Evolutionary conservation across 495 filamentous ascomycete genomes (phyloP), one percentile per base, ranked within the genome.

Genomic region (Glarea lozoyensis): DNA sequence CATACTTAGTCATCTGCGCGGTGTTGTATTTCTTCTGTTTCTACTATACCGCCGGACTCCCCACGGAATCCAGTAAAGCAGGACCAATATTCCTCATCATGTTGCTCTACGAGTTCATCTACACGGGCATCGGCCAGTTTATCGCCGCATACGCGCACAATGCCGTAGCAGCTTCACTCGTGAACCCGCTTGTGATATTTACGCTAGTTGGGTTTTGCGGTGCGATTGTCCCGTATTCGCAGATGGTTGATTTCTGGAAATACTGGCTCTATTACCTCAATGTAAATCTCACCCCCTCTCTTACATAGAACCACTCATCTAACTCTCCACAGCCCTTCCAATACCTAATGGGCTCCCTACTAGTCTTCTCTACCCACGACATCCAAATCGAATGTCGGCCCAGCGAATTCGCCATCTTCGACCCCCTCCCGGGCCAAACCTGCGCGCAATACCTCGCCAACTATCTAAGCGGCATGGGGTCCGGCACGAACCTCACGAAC

Each of bases 81-180:
- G 86, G 89, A 32, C 92, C 92, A 56, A 79, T 84, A 33, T 94
- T 84, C 68, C 63, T 94, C 76, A 1, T 63, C 92, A 53, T 70
- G 90, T 0, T 89, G 89, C 65, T 51, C 80, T 70, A 62, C n/a
- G 25, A 29, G 25, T 29, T 90, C 21, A 89, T 90, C 70, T 42
- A 51, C 36, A 41, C 47, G 16, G 30, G 22, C 86, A 70, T 39
- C 36, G 43, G 48, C n/a, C 45, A 49, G 40, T 49, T 37, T 41
- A 50, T 53, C 22, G 44, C 43, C 21, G 53, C 53, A 7, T 50
- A 87, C 62, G 81, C 86, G 0, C 85, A 85, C 7, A 29, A 29
- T 29, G n/a, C 7, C 1, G 76, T 67, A 6, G 86, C 88, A 65
- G 85, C 82, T 2, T 81, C 89, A 53, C 87, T 88, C 55, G 75